Evolutionary conservation across 164 flowering plant genomes (phyloP).

Genomic region (Aristolochia californica): DNA sequence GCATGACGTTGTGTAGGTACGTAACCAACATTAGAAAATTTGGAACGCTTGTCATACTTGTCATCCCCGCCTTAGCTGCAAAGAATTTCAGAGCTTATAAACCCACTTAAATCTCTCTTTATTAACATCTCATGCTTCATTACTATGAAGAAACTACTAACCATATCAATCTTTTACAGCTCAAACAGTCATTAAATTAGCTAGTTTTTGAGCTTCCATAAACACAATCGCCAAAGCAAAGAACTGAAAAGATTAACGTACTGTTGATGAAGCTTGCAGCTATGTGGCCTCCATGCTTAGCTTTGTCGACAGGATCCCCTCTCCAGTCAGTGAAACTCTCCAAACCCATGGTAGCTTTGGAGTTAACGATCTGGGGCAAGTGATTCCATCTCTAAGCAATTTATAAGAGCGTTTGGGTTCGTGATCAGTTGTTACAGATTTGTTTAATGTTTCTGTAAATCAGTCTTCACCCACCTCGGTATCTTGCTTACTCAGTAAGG

Average conservation of each 20-base stretch:
- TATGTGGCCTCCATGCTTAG: conserved; percentile 13
- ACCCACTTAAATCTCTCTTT: neutral
- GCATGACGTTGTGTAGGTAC: conserved; percentile 10
- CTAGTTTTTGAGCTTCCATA: too few relatives aligned
- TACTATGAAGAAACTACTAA: too few relatives aligned
- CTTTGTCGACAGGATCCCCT: conserved; percentile 8
- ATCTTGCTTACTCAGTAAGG: too few relatives aligned
- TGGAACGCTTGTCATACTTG: conserved; percentile 7
- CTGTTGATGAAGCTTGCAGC: conserved; percentile 14
- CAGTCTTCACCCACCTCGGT: too few relatives aligned
- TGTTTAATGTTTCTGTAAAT: too few relatives aligned
- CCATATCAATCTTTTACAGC: too few relatives aligned
- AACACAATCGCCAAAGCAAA: neutral
- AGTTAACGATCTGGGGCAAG: neutral
- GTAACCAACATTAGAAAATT: conserved; percentile 10
- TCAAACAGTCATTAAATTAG: too few relatives aligned
- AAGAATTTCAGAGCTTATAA: neutral
- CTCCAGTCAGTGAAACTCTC: conserved; percentile 12
- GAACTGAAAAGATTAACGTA: conserved; percentile 1
- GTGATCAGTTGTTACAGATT: too few relatives aligned
- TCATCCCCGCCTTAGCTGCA: conserved; percentile 8
- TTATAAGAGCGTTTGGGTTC: neutral
- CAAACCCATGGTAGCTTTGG: conserved; percentile 1
- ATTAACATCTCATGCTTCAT: too few relatives aligned
- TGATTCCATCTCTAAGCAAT: neutral